Percentiles rank a stretch among this genome's conserved stretches.
phyloP scores from a whole-genome alignment of 352 stramenopile genomes.

The Albugo candida region DNA sequence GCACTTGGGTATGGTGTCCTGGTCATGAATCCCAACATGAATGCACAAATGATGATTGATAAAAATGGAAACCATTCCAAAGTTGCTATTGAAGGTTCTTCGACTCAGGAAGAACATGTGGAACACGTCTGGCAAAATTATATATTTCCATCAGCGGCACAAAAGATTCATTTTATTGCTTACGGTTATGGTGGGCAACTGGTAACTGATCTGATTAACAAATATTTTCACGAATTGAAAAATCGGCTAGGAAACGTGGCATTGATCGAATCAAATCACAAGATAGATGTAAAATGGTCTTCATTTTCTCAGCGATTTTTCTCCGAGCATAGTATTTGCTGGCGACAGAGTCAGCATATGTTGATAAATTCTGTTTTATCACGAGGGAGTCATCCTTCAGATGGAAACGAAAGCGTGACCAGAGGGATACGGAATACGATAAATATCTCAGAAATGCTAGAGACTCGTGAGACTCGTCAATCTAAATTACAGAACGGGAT shows the following conservation, averaged over 20 bases:
- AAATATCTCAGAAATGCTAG: neutral
- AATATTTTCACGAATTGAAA: slow-evolving; percentile 57
- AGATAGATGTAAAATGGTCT: slow-evolving; percentile 51
- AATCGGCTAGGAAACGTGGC: slow-evolving; percentile 69
- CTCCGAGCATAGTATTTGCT: slow-evolving; percentile 61
- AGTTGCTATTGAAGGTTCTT: slow-evolving; percentile 60
- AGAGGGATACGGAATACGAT: slow-evolving; percentile 4
- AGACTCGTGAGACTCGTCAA: neutral
- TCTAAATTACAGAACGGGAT: no score
- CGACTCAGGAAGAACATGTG: slow-evolving; percentile 73
- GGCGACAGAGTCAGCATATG: slow-evolving; percentile 16
- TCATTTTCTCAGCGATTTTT: slow-evolving; percentile 62
- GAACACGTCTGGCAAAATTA: slow-evolving; percentile 79
- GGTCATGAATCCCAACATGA: slow-evolving; percentile 83
- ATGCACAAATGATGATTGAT: slow-evolving; percentile 62
- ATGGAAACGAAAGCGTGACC: slow-evolving; percentile 22
- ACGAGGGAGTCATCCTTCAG: slow-evolving; percentile 32
- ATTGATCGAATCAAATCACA: slow-evolving; percentile 76
- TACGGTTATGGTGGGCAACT: slow-evolving; percentile 69
- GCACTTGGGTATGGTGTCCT: slow-evolving; percentile 61
- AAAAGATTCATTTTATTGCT: slow-evolving; percentile 79
- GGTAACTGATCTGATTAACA: slow-evolving; percentile 63
- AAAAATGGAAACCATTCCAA: slow-evolving; percentile 37
- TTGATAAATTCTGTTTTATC: no score
- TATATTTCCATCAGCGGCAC: slow-evolving; percentile 50